These are phyloP conservation scores for Penicillium concentricum DNA, from an alignment of 2,329 filamentous ascomycete species.

Conservation along the genomic window DNA sequence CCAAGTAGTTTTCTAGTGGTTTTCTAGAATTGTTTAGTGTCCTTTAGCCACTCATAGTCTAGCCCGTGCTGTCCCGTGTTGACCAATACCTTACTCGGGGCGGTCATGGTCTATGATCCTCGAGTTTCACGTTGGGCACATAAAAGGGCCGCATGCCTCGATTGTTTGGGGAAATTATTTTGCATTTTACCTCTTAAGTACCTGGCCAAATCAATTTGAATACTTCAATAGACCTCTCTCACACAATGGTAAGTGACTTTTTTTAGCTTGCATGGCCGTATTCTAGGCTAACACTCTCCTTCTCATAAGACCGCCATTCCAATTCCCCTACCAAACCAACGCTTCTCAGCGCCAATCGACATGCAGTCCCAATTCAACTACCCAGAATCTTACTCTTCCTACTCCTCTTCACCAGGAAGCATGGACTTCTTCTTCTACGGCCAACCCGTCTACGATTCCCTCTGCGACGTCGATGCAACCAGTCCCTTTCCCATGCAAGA, in stretches of 20 bases:
- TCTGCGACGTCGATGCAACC: slow-evolving; percentile 17
- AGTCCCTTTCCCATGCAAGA: slow-evolving; percentile 18
- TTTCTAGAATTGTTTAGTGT: slow-evolving; percentile 8
- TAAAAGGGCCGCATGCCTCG: slow-evolving; percentile 4
- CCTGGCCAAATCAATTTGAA: background rate
- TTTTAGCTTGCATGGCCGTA: background rate
- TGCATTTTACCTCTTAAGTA: background rate
- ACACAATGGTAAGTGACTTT: slow-evolving; percentile 19
- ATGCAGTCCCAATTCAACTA: slow-evolving; percentile 25
- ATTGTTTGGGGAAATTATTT: background rate
- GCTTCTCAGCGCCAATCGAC: slow-evolving; percentile 6
- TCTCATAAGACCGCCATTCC: slow-evolving; percentile 18
- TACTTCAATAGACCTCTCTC: slow-evolving; percentile 6
- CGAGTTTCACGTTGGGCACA: slow-evolving; percentile 1
- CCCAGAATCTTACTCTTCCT: slow-evolving; percentile 22
- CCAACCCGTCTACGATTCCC: slow-evolving; percentile 20
- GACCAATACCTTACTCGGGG: background rate
- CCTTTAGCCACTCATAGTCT: background rate
- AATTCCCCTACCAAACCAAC: slow-evolving; percentile 5
- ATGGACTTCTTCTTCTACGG: slow-evolving; percentile 29
- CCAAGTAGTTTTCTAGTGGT: slow-evolving; percentile 2
- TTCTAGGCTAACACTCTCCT: slow-evolving; percentile 11
- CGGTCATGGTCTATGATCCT: slow-evolving; percentile 2
- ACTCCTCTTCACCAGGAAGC: slow-evolving; percentile 22
- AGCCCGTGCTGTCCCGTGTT: slow-evolving; percentile 4